Conservation (phyloP, 2,329 filamentous ascomycete species). For the Atkinsonella hypoxylon region DNA sequence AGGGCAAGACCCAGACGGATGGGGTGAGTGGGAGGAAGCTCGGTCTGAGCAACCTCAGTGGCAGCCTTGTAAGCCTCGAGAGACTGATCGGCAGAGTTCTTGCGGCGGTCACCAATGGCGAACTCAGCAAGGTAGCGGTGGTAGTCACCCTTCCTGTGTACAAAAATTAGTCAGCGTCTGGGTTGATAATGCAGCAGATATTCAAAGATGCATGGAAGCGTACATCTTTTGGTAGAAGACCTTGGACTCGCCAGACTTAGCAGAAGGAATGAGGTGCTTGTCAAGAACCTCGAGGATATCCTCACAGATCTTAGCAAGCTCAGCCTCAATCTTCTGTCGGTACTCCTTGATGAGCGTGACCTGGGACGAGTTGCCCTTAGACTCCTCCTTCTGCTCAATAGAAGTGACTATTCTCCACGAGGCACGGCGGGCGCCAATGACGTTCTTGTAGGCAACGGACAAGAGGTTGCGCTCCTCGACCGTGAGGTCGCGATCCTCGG, state of each 20-base stretch:
- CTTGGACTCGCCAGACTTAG: constrained; percentile 94
- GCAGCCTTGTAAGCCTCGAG: constrained; percentile 95
- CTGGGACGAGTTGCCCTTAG: constrained; percentile 90
- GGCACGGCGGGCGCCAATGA: constrained; percentile 90
- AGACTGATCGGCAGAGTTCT: constrained; percentile 85
- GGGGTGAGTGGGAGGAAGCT: constrained; percentile 93
- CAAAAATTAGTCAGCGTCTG: constrained; percentile 2
- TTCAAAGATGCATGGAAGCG: background rate
- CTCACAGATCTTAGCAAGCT: constrained; percentile 95
- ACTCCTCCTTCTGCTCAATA: constrained; percentile 99
- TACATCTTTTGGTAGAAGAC: constrained; percentile 99
- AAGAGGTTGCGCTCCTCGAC: constrained; percentile 97
- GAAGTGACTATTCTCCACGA: constrained; percentile 98
- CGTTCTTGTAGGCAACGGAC: constrained; percentile 98
- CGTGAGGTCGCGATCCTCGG: constrained; percentile 68
- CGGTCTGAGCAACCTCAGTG: constrained; percentile 95
- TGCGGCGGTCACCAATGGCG: constrained; percentile 86
- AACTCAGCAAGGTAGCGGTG: constrained; percentile 98
- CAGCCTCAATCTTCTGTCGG: constrained; percentile 94
- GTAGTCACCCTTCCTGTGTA: constrained; percentile 90
- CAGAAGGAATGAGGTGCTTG: constrained; percentile 85
- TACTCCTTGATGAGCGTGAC: constrained; percentile 93
- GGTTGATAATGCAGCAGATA: background rate
- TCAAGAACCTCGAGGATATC: constrained; percentile 94
- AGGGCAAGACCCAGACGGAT: constrained; percentile 95